Evolutionary conservation across 2,329 filamentous ascomycete genomes (phyloP).

Genomic region (Ophiostoma fasciatum): DNA sequence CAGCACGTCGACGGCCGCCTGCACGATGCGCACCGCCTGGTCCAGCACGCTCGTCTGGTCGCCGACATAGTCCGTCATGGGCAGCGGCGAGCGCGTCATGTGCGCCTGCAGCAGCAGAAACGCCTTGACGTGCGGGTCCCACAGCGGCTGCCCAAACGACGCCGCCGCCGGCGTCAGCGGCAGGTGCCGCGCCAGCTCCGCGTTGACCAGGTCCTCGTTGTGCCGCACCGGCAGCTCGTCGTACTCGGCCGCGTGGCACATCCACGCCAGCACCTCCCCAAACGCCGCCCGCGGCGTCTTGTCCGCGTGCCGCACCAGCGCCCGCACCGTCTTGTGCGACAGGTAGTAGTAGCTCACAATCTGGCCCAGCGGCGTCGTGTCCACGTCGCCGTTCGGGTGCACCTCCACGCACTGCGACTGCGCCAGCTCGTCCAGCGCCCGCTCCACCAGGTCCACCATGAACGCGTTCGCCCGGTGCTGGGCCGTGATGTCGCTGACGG

Average conservation of each 20-base stretch:
- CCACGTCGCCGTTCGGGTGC: slow-evolving; percentile 75
- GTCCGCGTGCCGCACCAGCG: slow-evolving; percentile 58
- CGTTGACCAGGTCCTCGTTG: slow-evolving; percentile 96
- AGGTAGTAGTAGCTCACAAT: slow-evolving; percentile 99
- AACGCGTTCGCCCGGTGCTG: slow-evolving; percentile 84
- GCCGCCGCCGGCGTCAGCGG: slow-evolving; percentile 40
- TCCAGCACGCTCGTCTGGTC: slow-evolving; percentile 84
- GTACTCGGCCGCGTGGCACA: slow-evolving; percentile 87
- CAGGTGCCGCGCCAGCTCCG: slow-evolving; percentile 68
- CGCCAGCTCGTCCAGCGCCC: slow-evolving; percentile 66
- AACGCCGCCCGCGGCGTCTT: slow-evolving; percentile 50
- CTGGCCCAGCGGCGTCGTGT: slow-evolving; percentile 82
- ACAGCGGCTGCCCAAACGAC: slow-evolving; percentile 68
- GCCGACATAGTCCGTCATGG: slow-evolving; percentile 93
- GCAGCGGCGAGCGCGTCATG: slow-evolving; percentile 82
- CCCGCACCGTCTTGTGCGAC: slow-evolving; percentile 85
- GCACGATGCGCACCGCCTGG: slow-evolving; percentile 91
- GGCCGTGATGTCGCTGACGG: slow-evolving; percentile 39
- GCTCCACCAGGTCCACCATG: slow-evolving; percentile 86
- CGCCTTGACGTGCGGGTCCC: slow-evolving; percentile 96
- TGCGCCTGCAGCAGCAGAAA: slow-evolving; percentile 90
- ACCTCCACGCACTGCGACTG: slow-evolving; percentile 73
- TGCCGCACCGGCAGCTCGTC: slow-evolving; percentile 95
- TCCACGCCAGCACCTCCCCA: slow-evolving; percentile 75
- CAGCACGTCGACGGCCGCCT: slow-evolving; percentile 86